Evolutionary conservation across 75 land plant genomes (phyloP).

Genomic region (Ceratopteris richardii): DNA sequence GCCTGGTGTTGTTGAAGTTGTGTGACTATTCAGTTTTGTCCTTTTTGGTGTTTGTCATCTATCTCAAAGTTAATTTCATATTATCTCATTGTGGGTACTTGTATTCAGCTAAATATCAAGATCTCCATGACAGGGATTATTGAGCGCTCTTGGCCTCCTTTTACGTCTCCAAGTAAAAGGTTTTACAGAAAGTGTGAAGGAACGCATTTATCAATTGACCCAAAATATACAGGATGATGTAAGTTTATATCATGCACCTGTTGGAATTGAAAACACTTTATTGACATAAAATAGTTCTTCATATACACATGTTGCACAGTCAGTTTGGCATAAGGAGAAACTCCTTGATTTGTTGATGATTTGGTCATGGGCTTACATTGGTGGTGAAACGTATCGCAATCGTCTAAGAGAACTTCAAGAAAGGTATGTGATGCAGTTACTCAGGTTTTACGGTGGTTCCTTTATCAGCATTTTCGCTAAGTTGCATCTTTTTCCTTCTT

Average conservation of each 20-base stretch:
- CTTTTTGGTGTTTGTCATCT: too few relatives aligned
- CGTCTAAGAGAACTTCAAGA: conserved; percentile 19
- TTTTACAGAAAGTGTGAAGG: conserved; percentile 11
- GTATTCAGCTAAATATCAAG: too few relatives aligned
- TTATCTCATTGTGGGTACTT: too few relatives aligned
- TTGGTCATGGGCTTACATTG: conserved; percentile 57
- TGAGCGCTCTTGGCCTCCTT: conserved; percentile 82
- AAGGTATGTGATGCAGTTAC: too few relatives aligned
- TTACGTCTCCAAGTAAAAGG: conserved; percentile 55
- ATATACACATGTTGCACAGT: too few relatives aligned
- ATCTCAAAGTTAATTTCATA: too few relatives aligned
- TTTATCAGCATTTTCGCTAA: too few relatives aligned
- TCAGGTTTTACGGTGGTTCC: too few relatives aligned
- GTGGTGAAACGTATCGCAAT: conserved; percentile 37
- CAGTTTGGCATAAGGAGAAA: conserved; percentile 65
- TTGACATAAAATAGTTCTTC: too few relatives aligned
- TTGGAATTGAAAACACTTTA: too few relatives aligned
- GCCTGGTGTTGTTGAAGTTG: too few relatives aligned
- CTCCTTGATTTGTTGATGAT: conserved; percentile 63
- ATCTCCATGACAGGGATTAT: conserved; percentile 44
- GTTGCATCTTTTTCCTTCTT: not conserved
- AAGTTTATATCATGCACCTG: not conserved
- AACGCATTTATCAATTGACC: not conserved
- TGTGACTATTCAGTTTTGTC: too few relatives aligned
- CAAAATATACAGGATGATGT: not conserved